These are phyloP conservation scores for Neospora caninum DNA, from an alignment of 169 alveolate species.

Conservation along the genomic window DNA sequence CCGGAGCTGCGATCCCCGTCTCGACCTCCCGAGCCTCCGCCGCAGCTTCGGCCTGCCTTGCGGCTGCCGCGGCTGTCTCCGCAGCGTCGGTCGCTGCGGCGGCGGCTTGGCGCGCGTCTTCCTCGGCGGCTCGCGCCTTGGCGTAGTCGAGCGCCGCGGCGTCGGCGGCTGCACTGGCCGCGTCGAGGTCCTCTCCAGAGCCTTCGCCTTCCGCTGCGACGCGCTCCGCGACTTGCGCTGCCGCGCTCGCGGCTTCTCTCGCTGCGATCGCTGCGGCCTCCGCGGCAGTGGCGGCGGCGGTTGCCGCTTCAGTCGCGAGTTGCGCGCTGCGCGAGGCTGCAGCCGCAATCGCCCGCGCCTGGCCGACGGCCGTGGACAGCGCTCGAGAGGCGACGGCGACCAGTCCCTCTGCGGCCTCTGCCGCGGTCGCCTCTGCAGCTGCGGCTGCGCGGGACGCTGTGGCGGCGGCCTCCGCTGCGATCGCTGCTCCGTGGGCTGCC, in stretches of 20 bases:
- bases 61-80: slow-evolving; percentile 41
- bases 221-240: slow-evolving; percentile 9
- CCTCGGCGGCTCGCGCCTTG: not conserved
- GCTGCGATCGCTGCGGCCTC: slow-evolving; percentile 37
- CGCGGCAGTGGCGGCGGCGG: slow-evolving; percentile 32
- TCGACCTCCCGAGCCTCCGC: not conserved
- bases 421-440: slow-evolving; percentile 35
- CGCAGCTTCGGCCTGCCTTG: slow-evolving; percentile 33
- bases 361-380: slow-evolving; percentile 38
- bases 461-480: slow-evolving; percentile 40
- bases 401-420: slow-evolving; percentile 38
- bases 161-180: slow-evolving; percentile 11
- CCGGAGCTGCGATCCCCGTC: not conserved
- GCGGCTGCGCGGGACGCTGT: slow-evolving; percentile 32
- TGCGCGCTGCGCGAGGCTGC: slow-evolving; percentile 41
- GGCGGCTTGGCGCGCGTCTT: not conserved
- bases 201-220: not conserved
- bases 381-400: slow-evolving; percentile 39
- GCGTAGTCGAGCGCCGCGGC: slow-evolving; percentile 10
- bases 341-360: slow-evolving; percentile 30
- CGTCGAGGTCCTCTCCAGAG: not conserved
- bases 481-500: slow-evolving; percentile 36
- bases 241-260: slow-evolving; percentile 23
- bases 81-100: not conserved
- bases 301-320: slow-evolving; percentile 37